phyloP scores from a whole-genome alignment of 768 basidiomycete genomes.

The Amanita molliuscula region DNA sequence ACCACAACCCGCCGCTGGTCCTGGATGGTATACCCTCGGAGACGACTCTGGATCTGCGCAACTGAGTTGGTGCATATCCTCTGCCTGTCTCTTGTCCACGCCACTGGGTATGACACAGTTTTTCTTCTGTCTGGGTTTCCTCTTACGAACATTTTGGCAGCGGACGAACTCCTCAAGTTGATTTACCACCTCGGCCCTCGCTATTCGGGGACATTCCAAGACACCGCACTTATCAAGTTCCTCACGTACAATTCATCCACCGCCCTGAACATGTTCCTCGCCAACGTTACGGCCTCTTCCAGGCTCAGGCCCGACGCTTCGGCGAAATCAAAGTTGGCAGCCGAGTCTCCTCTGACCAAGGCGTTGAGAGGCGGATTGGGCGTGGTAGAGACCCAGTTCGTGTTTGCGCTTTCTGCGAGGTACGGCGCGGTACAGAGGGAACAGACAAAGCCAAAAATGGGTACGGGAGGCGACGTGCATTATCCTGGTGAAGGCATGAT shows the following conservation, averaged over 20 bases:
- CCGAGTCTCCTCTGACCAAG: neutral
- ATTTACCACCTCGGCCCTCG: slow-evolving; percentile 77
- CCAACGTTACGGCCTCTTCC: slow-evolving; percentile 26
- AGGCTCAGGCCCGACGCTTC: slow-evolving; percentile 8
- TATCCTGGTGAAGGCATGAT: slow-evolving; percentile 2
- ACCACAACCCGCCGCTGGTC: slow-evolving; percentile 24
- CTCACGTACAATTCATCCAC: slow-evolving; percentile 81
- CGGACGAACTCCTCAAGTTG: slow-evolving; percentile 61
- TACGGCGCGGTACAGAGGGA: slow-evolving; percentile 4
- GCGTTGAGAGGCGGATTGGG: slow-evolving; percentile 22
- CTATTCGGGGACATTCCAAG: slow-evolving; percentile 70
- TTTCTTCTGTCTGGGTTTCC: neutral
- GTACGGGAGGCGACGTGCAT: neutral
- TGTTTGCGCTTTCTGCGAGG: slow-evolving; percentile 28
- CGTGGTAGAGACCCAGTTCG: slow-evolving; percentile 26
- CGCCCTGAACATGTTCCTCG: slow-evolving; percentile 71
- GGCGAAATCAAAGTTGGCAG: neutral
- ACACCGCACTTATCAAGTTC: slow-evolving; percentile 56
- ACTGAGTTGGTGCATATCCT: slow-evolving; percentile 62
- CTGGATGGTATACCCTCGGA: slow-evolving; percentile 44
- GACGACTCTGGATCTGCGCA: slow-evolving; percentile 30
- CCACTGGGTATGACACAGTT: slow-evolving; percentile 37
- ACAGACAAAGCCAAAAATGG: neutral
- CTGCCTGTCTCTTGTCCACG: slow-evolving; percentile 48
- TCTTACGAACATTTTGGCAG: slow-evolving; percentile 20